Percentiles rank a stretch among this genome's conserved stretches.
Evolutionary conservation across 495 filamentous ascomycete species (phyloP).

Genomic region (Trichoderma erinaceum): DNA sequence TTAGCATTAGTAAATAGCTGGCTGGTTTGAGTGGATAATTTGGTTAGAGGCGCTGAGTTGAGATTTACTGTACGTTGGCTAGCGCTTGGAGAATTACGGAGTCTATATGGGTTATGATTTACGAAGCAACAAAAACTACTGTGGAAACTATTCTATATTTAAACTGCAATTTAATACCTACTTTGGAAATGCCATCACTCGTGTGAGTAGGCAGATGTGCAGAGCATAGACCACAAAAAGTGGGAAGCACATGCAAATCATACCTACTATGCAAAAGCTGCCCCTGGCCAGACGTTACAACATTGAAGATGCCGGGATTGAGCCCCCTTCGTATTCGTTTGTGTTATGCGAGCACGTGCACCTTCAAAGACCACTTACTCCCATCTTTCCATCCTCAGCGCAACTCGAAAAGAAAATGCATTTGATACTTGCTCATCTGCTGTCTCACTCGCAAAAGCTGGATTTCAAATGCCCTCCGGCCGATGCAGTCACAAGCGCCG

Average conservation of each 20-base stretch:
- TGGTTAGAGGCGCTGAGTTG: too few relatives aligned
- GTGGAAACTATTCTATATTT: neutral
- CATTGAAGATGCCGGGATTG: neutral
- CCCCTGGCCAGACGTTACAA: neutral
- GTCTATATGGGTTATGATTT: neutral
- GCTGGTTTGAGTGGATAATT: neutral
- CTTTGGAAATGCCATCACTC: neutral
- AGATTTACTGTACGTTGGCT: neutral
- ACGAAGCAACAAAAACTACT: neutral
- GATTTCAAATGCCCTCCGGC: neutral
- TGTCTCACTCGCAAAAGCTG: neutral
- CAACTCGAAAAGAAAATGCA: neutral
- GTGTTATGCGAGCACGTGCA: neutral
- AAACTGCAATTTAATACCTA: neutral
- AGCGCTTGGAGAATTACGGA: neutral
- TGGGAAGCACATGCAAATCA: neutral
- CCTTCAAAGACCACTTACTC: neutral
- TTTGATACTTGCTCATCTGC: neutral
- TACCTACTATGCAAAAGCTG: neutral
- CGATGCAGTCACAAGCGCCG: neutral
- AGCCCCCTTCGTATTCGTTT: conserved; percentile 1
- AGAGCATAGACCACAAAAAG: conserved; percentile 32
- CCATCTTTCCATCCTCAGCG: too few relatives aligned
- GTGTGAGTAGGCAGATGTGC: conserved; percentile 16
- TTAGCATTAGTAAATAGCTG: neutral